phyloP scores from a whole-genome alignment of 1,139 yeast genomes.

The Candida sanyaensis region DNA sequence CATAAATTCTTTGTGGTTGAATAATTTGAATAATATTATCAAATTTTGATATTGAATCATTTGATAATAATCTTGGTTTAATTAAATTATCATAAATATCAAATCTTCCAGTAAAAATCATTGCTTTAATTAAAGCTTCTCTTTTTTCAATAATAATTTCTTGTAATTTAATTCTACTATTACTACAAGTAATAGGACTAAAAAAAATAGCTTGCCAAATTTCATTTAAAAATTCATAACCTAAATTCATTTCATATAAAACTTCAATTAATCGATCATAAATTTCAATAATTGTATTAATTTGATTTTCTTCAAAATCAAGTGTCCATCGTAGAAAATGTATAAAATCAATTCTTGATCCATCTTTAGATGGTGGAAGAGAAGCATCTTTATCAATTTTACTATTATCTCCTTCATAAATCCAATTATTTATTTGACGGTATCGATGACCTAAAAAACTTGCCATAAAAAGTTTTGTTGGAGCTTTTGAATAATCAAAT shows the following conservation, averaged over 20 bases:
- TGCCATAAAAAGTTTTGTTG: constrained; percentile 4
- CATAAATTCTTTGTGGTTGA: neutral
- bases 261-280: constrained; percentile 8
- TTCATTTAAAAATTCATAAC: constrained; percentile 7
- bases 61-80: constrained; percentile 5
- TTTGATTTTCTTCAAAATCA: constrained; percentile 14
- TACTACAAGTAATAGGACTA: neutral
- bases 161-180: constrained; percentile 1
- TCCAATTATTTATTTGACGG: constrained; percentile 16
- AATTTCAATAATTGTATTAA: constrained; percentile 12
- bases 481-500: constrained; percentile 1
- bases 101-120: constrained; percentile 7
- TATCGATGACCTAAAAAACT: constrained; percentile 12
- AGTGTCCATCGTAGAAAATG: constrained; percentile 7
- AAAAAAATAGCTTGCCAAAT: constrained; percentile 7
- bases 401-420: constrained; percentile 11
- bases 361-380: neutral
- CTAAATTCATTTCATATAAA: constrained; percentile 8
- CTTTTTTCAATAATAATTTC: constrained; percentile 2
- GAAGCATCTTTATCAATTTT: neutral
- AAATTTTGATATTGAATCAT: neutral
- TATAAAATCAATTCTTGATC: constrained; percentile 12
- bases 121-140: neutral
- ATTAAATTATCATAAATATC: constrained; percentile 4
- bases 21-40: constrained; percentile 3